phyloP scores from a whole-genome alignment of 139 green algal species.

The Picochlorum sp. region DNA sequence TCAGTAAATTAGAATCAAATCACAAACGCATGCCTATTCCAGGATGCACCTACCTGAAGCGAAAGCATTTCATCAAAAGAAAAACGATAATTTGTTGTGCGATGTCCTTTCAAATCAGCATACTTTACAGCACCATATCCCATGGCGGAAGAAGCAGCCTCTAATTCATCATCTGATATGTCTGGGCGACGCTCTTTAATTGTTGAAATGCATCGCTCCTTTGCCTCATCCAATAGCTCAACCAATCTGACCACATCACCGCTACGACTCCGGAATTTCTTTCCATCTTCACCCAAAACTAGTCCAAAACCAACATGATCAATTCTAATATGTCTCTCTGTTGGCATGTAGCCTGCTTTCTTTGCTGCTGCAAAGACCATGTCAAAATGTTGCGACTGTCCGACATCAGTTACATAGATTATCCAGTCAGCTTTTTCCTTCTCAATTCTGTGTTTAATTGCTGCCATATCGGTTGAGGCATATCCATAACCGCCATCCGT shows the following conservation, averaged over 20 bases:
- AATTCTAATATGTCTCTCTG: constrained; percentile 33
- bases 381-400: constrained; percentile 86
- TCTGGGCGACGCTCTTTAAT: constrained; percentile 48
- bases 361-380: constrained; percentile 70
- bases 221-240: constrained; percentile 94
- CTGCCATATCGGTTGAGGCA: constrained; percentile 85
- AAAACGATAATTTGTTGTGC: constrained; percentile 94
- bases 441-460: constrained; percentile 67
- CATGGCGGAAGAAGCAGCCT: constrained; percentile 57
- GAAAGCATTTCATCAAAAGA: constrained; percentile 89
- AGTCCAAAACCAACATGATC: constrained; percentile 94
- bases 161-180: constrained; percentile 43
- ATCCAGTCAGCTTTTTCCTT: constrained; percentile 93
- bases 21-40: no score
- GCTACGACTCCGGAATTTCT: constrained; percentile 64
- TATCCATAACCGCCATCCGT: constrained; percentile 93
- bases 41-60: no score
- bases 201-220: constrained; percentile 40
- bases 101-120: constrained; percentile 91
- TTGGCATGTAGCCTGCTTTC: constrained; percentile 52
- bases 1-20: background rate
- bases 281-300: constrained; percentile 93
- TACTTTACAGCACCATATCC: constrained; percentile 96
- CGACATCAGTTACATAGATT: constrained; percentile 94
- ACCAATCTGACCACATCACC: constrained; percentile 71